Evolutionary conservation across 495 filamentous ascomycete genomes (phyloP).

Genomic region (Xylaria curta): DNA sequence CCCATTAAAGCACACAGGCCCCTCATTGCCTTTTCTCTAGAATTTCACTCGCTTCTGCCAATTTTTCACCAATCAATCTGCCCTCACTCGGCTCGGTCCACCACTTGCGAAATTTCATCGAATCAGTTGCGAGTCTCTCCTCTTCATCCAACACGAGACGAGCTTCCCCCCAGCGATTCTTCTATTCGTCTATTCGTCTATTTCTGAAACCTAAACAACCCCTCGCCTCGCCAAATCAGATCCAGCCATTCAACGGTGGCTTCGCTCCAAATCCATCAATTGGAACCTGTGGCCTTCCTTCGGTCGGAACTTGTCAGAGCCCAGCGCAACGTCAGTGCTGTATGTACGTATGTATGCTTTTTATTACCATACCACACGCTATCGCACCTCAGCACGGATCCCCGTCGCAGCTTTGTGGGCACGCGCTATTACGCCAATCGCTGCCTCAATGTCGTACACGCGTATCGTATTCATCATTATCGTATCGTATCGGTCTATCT

Average conservation of each 20-base stretch:
- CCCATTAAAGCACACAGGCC: constrained; percentile 40
- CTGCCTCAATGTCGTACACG: constrained; percentile 9
- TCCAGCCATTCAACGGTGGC: constrained; percentile 29
- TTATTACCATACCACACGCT: neutral
- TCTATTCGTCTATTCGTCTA: constrained; percentile 38
- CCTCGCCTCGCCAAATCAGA: constrained; percentile 44
- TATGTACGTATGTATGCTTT: constrained; percentile 5
- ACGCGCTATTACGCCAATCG: constrained; percentile 24
- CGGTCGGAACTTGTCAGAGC: constrained; percentile 16
- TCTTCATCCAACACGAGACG: constrained; percentile 24
- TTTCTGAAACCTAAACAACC: constrained; percentile 38
- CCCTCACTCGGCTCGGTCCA: constrained; percentile 39
- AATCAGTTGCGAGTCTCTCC: constrained; percentile 39
- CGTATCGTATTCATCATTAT: neutral
- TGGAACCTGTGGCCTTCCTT: constrained; percentile 4
- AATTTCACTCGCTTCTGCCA: constrained; percentile 41
- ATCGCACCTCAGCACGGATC: neutral
- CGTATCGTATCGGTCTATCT: constrained; percentile 11
- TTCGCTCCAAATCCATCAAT: constrained; percentile 17
- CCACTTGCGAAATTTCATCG: constrained; percentile 41
- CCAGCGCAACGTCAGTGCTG: constrained; percentile 14
- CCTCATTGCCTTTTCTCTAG: constrained; percentile 37
- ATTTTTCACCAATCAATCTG: constrained; percentile 45
- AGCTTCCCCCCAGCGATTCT: constrained; percentile 37
- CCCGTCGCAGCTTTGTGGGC: constrained; percentile 18